phyloP scores from a whole-genome alignment of 164 flowering plant genomes.

The Magnolia officinalis region DNA sequence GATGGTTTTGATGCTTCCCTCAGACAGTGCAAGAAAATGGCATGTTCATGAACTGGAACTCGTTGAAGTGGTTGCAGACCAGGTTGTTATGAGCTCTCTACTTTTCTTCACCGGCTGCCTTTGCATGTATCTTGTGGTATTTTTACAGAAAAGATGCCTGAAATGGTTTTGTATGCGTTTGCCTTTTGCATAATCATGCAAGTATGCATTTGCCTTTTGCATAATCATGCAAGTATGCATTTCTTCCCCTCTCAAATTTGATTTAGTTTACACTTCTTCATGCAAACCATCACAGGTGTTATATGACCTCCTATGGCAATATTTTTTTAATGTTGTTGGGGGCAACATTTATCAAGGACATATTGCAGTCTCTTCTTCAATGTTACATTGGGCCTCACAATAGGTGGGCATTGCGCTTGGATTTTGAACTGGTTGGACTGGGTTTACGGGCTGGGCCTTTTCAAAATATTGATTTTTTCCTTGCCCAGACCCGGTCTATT shows the following conservation, averaged over 20 bases:
- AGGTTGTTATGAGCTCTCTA: conserved; percentile 33
- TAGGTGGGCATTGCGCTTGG: too few species aligned
- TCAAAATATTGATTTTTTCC: too few species aligned
- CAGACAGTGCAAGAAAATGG: conserved; percentile 59
- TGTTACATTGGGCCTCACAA: background rate
- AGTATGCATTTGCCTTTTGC: background rate
- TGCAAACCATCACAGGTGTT: background rate
- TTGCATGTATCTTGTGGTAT: background rate
- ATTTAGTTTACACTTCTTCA: background rate
- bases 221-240: background rate
- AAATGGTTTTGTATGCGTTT: background rate
- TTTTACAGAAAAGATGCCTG: background rate
- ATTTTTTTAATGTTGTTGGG: background rate
- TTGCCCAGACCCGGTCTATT: too few species aligned
- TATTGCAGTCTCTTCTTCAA: background rate
- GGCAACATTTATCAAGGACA: background rate
- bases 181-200: background rate
- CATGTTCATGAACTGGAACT: conserved; percentile 74
- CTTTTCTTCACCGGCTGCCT: background rate
- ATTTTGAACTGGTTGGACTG: too few species aligned
- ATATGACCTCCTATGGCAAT: background rate
- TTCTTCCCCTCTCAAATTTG: background rate
- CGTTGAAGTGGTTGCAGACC: conserved; percentile 84
- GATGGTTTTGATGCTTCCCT: conserved; percentile 69
- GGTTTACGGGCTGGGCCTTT: too few species aligned